Evolutionary conservation across 176 grass and related monocot species (phyloP), one percentile per base, ranked within the genome.

Genomic region (Musa acuminata): DNA sequence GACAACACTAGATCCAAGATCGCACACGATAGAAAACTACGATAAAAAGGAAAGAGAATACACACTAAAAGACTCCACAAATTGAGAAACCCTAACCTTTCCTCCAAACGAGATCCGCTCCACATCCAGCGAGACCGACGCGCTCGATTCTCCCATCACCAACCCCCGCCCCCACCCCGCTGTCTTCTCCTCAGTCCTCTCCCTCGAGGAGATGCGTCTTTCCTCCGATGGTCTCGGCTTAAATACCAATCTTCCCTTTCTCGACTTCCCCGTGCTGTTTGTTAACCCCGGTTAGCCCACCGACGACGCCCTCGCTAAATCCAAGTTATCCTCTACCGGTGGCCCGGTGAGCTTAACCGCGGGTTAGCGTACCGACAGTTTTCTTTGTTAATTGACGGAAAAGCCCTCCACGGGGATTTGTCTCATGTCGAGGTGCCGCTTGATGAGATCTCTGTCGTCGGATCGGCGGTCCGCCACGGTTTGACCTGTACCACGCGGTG

Each of bases 101-200:
- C 92, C 92, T 35, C 89, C 89, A 55, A 96, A 92, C 69, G 86
- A 92, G 72, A 96, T 92, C 82, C 84, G 62, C 62, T 64, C 21
- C 21, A 87, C 89, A 53, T 75, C 72, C 52, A 75, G 14, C 3
- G 53, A 75, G 7, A 75, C 72, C 8, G 72, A 75, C 4, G 53
- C 52, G 53, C 54, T 75, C 16, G 72, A 75, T 75, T 64, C 62
- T 24, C n/a, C 62, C 62, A 64, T 64, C 62, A 22, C 62, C 14
- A 9, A 7, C 22, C 22, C 22, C 62, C 8, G 22, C 22, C 22
- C 22, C 24, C 1, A n/a, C n/a, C n/a, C 20, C n/a, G 8, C 20
- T 0, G 8, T 11, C 60, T 20, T 23, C 62, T 43, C 35, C 4
- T 43, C 35, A 43, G 35, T 43, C 35, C 35, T 43, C 35, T 43